Percentiles rank a stretch among this genome's conserved stretches.
These are phyloP conservation scores for Amesomyces nigricolor DNA, from an alignment of 2,329 filamentous ascomycete species.

Conservation along the genomic window DNA sequence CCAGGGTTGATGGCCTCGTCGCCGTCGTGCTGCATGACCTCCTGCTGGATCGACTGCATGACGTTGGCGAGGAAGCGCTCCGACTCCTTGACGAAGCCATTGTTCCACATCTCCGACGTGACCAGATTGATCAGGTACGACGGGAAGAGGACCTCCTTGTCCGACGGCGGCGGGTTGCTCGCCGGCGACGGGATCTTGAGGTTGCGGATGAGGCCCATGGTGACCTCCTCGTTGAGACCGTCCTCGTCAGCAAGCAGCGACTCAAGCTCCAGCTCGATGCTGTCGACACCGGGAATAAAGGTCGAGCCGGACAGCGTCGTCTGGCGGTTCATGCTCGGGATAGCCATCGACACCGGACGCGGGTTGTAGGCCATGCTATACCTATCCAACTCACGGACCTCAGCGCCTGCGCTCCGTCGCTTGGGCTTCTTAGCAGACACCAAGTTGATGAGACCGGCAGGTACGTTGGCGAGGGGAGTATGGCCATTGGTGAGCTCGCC, in stretches of 20 bases:
- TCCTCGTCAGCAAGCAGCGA: slow-evolving; percentile 92
- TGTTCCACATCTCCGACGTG: slow-evolving; percentile 99
- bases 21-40: slow-evolving; percentile 98
- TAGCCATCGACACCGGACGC: slow-evolving; percentile 91
- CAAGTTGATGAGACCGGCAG: slow-evolving; percentile 85
- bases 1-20: slow-evolving; percentile 96
- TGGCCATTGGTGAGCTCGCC: slow-evolving; percentile 61
- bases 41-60: slow-evolving; percentile 99
- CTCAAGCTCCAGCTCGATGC: slow-evolving; percentile 91
- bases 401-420: slow-evolving; percentile 82
- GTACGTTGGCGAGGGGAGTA: slow-evolving; percentile 45
- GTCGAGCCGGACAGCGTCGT: slow-evolving; percentile 64
- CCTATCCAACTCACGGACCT: slow-evolving; percentile 78
- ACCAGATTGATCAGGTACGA: slow-evolving; percentile 98
- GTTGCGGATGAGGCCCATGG: slow-evolving; percentile 91
- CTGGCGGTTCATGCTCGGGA: slow-evolving; percentile 57
- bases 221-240: slow-evolving; percentile 92
- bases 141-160: slow-evolving; percentile 98
- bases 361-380: slow-evolving; percentile 93
- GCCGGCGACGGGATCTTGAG: slow-evolving; percentile 91
- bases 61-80: slow-evolving; percentile 98
- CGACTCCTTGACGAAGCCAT: slow-evolving; percentile 98
- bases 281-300: slow-evolving; percentile 77
- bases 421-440: slow-evolving; percentile 97
- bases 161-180: slow-evolving; percentile 81